A percentile compares a stretch with the other conserved stretches of the same genome.
phyloP scores from a whole-genome alignment of 192 early-diverging fungal species.

The Rhizophagus clarus region DNA sequence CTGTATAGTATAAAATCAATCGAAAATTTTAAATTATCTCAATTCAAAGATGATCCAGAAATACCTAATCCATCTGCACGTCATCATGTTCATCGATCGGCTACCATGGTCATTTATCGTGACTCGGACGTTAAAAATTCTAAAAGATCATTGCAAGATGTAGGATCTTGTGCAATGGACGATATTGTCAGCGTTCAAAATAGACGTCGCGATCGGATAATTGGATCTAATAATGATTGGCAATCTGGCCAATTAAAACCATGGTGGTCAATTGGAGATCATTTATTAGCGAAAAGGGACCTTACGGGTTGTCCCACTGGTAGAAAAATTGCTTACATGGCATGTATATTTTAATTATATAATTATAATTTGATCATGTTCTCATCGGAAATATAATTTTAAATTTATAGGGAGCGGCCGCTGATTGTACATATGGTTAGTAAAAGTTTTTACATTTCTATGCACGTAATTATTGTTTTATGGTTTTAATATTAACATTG shows the following conservation, averaged over 20 bases:
- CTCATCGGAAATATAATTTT: background rate
- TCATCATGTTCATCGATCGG: background rate
- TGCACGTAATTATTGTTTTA: background rate
- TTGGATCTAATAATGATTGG: background rate
- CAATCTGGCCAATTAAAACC: background rate
- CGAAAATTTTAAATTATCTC: background rate
- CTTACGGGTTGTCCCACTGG: slow-evolving; percentile 41
- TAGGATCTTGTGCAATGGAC: slow-evolving; percentile 5
- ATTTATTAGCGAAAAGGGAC: background rate
- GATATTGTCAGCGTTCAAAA: background rate
- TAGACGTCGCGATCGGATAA: background rate
- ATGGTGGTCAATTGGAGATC: background rate
- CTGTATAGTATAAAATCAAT: slow-evolving; percentile 21
- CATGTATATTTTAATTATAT: background rate
- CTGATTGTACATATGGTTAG: slow-evolving; percentile 68
- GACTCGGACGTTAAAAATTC: slow-evolving; percentile 17
- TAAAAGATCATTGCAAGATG: background rate
- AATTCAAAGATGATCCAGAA: slow-evolving; percentile 18
- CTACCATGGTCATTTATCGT: slow-evolving; percentile 27
- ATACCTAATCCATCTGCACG: slow-evolving; percentile 14
- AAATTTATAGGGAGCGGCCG: slow-evolving; percentile 63
- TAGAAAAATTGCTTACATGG: slow-evolving; percentile 46
- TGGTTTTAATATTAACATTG: background rate
- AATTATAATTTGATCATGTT: background rate
- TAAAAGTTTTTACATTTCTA: background rate